Evolutionary conservation across 2,329 filamentous ascomycete species (phyloP).

Genomic region (Sporothrix luriei): DNA sequence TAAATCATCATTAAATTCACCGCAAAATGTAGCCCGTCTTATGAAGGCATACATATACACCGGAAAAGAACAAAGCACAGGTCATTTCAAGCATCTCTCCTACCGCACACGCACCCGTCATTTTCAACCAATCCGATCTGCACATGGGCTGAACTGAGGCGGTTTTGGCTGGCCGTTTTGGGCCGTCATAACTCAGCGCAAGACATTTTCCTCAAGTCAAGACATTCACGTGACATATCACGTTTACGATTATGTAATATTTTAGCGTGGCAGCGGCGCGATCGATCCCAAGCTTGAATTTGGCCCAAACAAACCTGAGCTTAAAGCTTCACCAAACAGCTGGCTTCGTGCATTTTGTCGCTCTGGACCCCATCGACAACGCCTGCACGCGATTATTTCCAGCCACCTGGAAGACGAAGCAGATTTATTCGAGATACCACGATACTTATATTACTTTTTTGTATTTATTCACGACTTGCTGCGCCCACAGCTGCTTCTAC

Average conservation of each 20-base stretch:
- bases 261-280: not conserved
- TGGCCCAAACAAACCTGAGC: conserved; percentile 28
- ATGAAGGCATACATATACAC: not conserved
- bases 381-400: not conserved
- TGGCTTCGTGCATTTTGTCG: conserved; percentile 8
- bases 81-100: not conserved
- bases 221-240: not conserved
- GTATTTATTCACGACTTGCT: not conserved
- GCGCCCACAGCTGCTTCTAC: not conserved
- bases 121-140: conserved; percentile 25
- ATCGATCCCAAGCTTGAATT: conserved; percentile 6
- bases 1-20: not conserved
- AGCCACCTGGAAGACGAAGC: not conserved
- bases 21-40: not conserved
- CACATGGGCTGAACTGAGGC: conserved; percentile 17
- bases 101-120: not conserved
- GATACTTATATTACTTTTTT: not conserved
- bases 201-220: not conserved
- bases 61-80: conserved; percentile 4
- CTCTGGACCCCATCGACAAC: not conserved
- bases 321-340: conserved; percentile 29
- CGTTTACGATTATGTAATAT: not conserved
- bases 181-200: conserved; percentile 8
- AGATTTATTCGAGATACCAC: not conserved
- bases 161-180: conserved; percentile 14